Base-by-base conservation (phyloP, 108 stramenopile species). In the Thalassiosira profunda region DNA sequence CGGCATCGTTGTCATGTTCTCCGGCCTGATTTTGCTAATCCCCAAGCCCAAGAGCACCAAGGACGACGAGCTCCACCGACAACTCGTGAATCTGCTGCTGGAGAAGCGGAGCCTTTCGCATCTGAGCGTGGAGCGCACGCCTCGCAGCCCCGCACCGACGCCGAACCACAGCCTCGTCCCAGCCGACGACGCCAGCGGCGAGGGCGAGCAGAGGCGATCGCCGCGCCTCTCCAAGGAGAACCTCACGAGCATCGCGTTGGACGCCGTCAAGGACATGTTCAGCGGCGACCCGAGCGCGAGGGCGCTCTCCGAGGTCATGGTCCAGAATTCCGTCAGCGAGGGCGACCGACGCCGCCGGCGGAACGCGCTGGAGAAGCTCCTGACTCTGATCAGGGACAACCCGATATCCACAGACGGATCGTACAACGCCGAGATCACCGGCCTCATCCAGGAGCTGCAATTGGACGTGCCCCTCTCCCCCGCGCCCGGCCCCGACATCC, bases 1-100 rank as follows among this genome's bases (percentile, higher is more conserved):
- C 17, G 83, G 84, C 15, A 65, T 82, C 5, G 18, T 58, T 0
- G 42, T 82, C 2, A 80, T 89, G 70, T 85, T 86, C 21, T 33
- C 25, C n/a, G 88, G 84, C 2, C 63, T 89, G 20, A 49, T 60
- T 24, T 38, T 89, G 24, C 51, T 87, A 2, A 65, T 80, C 2
- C 85, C 85, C 30, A 54, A 72, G 49, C 75, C 75, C 31, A 35
- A 33, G 8, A 15, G 24, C 24, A 24, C 47, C 23, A 49, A 74
- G 36, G 73, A 66, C 44, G 73, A 74, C 6, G 46, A 66, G 3
- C 38, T 74, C 34, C 64, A 74, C n/a, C 63, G 57, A n/a, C 51
- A 65, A 15, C 21, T 74, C 8, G 41, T 74, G 10, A 65, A 66
- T 4, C 24, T 74, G 17, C 44, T 74, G 23, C 47, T 74, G 26